These are phyloP conservation scores for Harringtonia aguacate DNA, from an alignment of 2,329 filamentous ascomycete species.

Conservation along the genomic window DNA sequence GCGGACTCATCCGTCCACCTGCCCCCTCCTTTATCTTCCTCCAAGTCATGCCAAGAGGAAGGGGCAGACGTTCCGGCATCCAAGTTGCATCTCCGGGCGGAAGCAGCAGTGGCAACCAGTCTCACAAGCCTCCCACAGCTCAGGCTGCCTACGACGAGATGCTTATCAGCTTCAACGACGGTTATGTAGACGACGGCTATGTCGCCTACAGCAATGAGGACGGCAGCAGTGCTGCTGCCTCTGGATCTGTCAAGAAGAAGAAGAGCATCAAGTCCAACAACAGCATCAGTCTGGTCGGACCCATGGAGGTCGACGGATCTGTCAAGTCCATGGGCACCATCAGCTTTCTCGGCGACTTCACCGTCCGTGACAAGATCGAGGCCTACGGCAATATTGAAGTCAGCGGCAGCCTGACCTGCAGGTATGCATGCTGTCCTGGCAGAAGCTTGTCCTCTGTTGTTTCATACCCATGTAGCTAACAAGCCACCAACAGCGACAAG, in stretches of 20 bases:
- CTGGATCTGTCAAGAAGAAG: slow-evolving; percentile 17
- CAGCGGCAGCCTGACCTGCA: slow-evolving; percentile 30
- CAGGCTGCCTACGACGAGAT: slow-evolving; percentile 10
- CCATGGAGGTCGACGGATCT: slow-evolving; percentile 34
- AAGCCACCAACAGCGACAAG: slow-evolving; percentile 20
- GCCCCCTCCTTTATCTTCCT: background rate
- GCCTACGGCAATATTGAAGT: slow-evolving; percentile 33
- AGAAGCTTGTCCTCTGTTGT: background rate
- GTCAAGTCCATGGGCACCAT: slow-evolving; percentile 35
- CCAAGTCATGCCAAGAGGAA: slow-evolving; percentile 1
- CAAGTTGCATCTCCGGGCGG: background rate
- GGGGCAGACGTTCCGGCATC: background rate
- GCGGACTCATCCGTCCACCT: too few relatives aligned
- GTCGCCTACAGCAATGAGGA: slow-evolving; percentile 8
- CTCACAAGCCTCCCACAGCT: background rate
- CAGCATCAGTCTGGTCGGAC: slow-evolving; percentile 28
- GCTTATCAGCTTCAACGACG: slow-evolving; percentile 8
- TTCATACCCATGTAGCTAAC: background rate
- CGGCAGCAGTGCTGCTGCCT: background rate
- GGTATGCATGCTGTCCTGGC: slow-evolving; percentile 24
- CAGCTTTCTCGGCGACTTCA: slow-evolving; percentile 31
- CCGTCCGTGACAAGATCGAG: slow-evolving; percentile 32
- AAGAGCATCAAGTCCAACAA: slow-evolving; percentile 31
- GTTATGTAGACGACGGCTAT: slow-evolving; percentile 10
- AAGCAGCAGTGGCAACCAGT: background rate